Base-by-base conservation (phyloP, 2,329 filamentous ascomycete genomes). In the Trichoderma atrobrunneum region DNA sequence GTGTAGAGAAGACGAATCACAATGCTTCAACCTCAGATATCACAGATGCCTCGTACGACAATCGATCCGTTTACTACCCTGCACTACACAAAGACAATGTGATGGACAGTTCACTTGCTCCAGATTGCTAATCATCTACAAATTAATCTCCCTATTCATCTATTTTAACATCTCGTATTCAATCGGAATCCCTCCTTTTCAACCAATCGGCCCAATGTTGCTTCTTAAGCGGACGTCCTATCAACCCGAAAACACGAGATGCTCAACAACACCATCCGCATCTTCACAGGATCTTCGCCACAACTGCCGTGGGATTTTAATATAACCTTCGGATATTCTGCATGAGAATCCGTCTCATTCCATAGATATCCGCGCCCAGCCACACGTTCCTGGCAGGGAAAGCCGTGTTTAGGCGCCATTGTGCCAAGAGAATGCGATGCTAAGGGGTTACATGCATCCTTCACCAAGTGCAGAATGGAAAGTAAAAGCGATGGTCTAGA, bases 211-310 rank as follows among this genome's bases (percentile, higher is more conserved):
- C 28, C 12, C 3, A 34, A 60, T 21, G 28, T 60, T 34, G 10
- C 5, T 21, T 60, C 30, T n/a, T 34, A 34, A 7, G 30, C 28
- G 57, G 30, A 18, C 32, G 34, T n/a, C 10, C 10, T 32, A 32
- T 60, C 57, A 7, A 14, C 26, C 56, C 28, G 56, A 59, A n/a
- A 28, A 32, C 56, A 32, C 6, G 26, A 57, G 39, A 51, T 51
- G 1, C 5, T 5, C 18, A 0, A 32, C 10, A n/a, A 10, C 30
- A 4, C 4, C 56, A n/a, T n/a, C 5, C n/a, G 3, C 18, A n/a
- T 7, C 56, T 32, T 28, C 10, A 14, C 2, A 1, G 5, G 5
- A 24, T 21, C 48, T 0, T 54, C 11, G 11, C 11, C n/a, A 24
- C 21, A 54, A 54, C 21, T 54, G 10, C n/a, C 48, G 21, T 14